Conservation (phyloP, 192 early-diverging fungal species). For the Linnemannia zychae region DNA sequence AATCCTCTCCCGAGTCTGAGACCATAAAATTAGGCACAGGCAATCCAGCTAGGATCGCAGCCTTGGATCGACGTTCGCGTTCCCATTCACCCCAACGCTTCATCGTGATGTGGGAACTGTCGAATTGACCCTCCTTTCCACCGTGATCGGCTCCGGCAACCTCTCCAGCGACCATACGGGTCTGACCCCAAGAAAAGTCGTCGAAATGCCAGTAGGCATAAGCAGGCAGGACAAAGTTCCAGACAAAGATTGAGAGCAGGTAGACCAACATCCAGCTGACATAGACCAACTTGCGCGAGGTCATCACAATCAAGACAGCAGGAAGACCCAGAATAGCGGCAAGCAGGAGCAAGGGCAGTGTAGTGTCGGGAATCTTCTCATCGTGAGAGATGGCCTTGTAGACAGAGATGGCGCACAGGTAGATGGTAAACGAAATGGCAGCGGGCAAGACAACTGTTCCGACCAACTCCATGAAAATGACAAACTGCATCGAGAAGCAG, state of each 20-base stretch:
- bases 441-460: slow-evolving; percentile 93
- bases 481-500: slow-evolving; percentile 97
- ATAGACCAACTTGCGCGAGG: slow-evolving; percentile 86
- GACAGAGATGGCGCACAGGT: slow-evolving; percentile 76
- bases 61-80: slow-evolving; percentile 55
- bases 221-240: slow-evolving; percentile 81
- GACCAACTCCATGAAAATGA: slow-evolving; percentile 93
- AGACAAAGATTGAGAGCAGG: slow-evolving; percentile 74
- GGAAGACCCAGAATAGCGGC: slow-evolving; percentile 88
- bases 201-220: slow-evolving; percentile 91
- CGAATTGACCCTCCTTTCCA: slow-evolving; percentile 74
- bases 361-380: slow-evolving; percentile 68
- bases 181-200: slow-evolving; percentile 82
- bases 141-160: slow-evolving; percentile 72
- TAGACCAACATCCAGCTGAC: slow-evolving; percentile 93
- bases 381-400: slow-evolving; percentile 63
- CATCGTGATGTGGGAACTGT: slow-evolving; percentile 76
- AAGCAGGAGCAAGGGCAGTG: slow-evolving; percentile 80
- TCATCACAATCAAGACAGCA: slow-evolving; percentile 91
- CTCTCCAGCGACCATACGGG: slow-evolving; percentile 75
- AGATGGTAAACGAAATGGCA: slow-evolving; percentile 88
- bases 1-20: slow-evolving; percentile 52
- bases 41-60: slow-evolving; percentile 63
- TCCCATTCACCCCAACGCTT: slow-evolving; percentile 80
- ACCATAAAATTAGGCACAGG: slow-evolving; percentile 52